phyloP scores from a whole-genome alignment of 2,329 filamentous ascomycete genomes.

The Hawksworthiomyces lignivorus region DNA sequence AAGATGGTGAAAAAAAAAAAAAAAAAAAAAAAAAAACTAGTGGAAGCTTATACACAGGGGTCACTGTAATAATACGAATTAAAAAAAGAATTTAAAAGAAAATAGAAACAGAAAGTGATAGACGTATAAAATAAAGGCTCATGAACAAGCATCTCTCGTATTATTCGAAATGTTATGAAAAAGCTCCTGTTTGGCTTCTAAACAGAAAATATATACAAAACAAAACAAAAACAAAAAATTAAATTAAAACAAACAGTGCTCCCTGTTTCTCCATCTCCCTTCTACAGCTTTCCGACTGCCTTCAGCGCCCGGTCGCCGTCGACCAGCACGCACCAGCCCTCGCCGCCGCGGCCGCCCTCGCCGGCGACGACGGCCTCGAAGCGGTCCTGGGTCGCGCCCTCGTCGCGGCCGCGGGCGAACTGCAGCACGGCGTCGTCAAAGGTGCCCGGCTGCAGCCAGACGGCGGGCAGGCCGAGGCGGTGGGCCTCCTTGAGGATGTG shows the following conservation, averaged over 20 bases:
- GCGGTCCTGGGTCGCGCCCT: slow-evolving; percentile 41
- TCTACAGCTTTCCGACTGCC: slow-evolving; percentile 43
- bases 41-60: too few relatives aligned
- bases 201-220: too few relatives aligned
- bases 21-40: too few relatives aligned
- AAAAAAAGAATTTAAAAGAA: too few relatives aligned
- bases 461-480: slow-evolving; percentile 60
- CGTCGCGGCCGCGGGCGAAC: slow-evolving; percentile 49
- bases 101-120: too few relatives aligned
- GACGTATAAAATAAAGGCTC: too few relatives aligned
- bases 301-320: slow-evolving; percentile 64
- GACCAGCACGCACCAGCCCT: slow-evolving; percentile 84
- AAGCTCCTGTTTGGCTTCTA: too few relatives aligned
- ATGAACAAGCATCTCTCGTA: too few relatives aligned
- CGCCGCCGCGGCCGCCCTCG: slow-evolving; percentile 54
- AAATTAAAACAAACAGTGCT: too few relatives aligned
- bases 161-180: too few relatives aligned
- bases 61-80: too few relatives aligned
- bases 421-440: slow-evolving; percentile 69
- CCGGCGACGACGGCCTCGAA: slow-evolving; percentile 66
- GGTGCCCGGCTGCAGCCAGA: slow-evolving; percentile 88
- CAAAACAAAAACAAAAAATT: too few relatives aligned
- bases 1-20: not conserved
- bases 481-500: slow-evolving; percentile 71
- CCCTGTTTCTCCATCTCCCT: not conserved